Base-by-base conservation (phyloP, 495 filamentous ascomycete genomes). In the Podospora sp. region DNA sequence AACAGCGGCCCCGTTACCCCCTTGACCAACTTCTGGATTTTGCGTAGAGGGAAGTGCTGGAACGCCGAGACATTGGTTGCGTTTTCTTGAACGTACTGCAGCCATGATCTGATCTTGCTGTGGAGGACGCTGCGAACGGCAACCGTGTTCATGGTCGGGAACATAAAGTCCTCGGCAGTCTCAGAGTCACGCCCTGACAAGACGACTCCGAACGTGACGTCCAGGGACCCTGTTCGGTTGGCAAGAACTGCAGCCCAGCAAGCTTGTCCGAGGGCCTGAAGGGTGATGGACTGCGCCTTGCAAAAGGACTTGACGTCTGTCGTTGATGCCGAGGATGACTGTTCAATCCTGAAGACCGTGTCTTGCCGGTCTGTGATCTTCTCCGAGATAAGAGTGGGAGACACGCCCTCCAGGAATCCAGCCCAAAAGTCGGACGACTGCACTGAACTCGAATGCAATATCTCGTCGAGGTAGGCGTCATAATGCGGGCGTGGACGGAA, bases 71-170 rank as follows among this genome's bases (percentile, higher is more conserved):
- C 76, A n/a, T 71, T 76, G 16, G 82, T 81, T 68, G 82, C 81
- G 35, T 87, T 86, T 6, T 85, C 79, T 68, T 92, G 90, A 74
- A 89, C 83, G 71, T 91, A 89, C 25, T 74, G 75, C 35, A 92
- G 76, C 84, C 91, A 89, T 21, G 87, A 84, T 8, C 64, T 66
- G 4, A 83, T 75, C 0, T 77, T 82, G 21, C 91, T 91, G 68
- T 92, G 88, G 12, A 92, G 71, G 5, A 91, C 77, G 14, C 82
- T 79, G 14, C 91, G 80, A 1, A 92, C 77, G 0, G 87, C 83
- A 0, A 93, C 85, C 0, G 91, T 93, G 69, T 91, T 93, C 89
- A 93, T 93, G 5, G 88, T 87, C 8, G 91, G 91, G 69, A 93
- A 93, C 70, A 91, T 78, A n/a, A 91, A 72, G 20, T 83, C 74